Evolutionary conservation across 768 basidiomycete genomes (phyloP).

Genomic region (Flagelloscypha sp.): DNA sequence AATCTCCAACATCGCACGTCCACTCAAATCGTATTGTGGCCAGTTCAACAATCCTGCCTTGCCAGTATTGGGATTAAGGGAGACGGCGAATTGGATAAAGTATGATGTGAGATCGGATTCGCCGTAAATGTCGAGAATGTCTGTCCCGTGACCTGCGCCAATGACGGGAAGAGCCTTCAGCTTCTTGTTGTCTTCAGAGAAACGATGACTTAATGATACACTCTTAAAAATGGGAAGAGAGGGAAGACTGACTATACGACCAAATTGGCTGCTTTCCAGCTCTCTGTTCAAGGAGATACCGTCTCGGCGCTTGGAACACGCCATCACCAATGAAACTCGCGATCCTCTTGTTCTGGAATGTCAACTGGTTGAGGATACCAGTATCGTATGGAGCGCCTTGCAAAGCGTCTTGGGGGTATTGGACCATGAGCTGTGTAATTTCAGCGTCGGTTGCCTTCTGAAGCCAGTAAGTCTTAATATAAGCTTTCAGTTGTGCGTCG

Average conservation of each 20-base stretch:
- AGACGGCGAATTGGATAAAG: slow-evolving; percentile 15
- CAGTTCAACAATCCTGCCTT: slow-evolving; percentile 6
- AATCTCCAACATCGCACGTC: slow-evolving; percentile 18
- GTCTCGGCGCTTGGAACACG: slow-evolving; percentile 27
- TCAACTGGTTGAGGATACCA: slow-evolving; percentile 18
- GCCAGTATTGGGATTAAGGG: slow-evolving; percentile 7
- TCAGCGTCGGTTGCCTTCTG: slow-evolving; percentile 4
- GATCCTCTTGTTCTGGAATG: slow-evolving; percentile 28
- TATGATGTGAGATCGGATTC: slow-evolving; percentile 20
- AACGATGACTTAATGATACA: not conserved
- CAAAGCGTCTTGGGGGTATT: slow-evolving; percentile 17
- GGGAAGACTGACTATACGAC: slow-evolving; percentile 26
- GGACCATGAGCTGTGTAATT: slow-evolving; percentile 8
- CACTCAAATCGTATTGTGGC: slow-evolving; percentile 22
- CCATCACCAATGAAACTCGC: slow-evolving; percentile 28
- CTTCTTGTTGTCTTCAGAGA: slow-evolving; percentile 18
- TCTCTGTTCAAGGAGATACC: slow-evolving; percentile 23
- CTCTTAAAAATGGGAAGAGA: not conserved
- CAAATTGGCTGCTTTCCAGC: slow-evolving; percentile 27
- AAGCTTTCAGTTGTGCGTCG: slow-evolving; percentile 11
- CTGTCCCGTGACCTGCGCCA: slow-evolving; percentile 22
- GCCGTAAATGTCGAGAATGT: slow-evolving; percentile 17
- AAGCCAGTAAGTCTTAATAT: slow-evolving; percentile 10
- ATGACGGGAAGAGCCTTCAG: slow-evolving; percentile 17
- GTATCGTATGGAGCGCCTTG: slow-evolving; percentile 33